A percentile compares a stretch with the other conserved stretches of the same genome.
Conservation (phyloP, 2,329 filamentous ascomycete genomes). For the Penicillium occitanis region DNA sequence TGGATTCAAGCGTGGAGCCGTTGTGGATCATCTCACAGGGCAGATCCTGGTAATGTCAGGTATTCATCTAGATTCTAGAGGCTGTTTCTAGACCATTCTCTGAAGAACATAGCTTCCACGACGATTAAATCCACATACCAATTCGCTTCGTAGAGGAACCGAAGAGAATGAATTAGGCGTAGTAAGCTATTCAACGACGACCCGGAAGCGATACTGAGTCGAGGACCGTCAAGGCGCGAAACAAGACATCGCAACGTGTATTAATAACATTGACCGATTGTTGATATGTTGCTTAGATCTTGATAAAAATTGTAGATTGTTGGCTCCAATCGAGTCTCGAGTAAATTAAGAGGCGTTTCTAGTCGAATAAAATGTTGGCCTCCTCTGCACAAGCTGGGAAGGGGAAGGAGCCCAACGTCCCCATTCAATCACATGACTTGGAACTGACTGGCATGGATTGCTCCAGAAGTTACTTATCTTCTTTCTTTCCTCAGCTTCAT, state of each 20-base stretch:
- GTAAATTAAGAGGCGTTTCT: conserved; percentile 8
- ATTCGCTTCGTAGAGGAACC: neutral
- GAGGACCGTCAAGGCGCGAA: neutral
- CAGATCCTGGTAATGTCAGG: neutral
- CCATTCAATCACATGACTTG: conserved; percentile 12
- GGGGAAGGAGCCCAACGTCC: conserved; percentile 3
- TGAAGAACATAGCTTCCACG: neutral
- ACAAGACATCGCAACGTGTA: neutral
- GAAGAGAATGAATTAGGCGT: neutral
- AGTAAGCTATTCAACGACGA: neutral
- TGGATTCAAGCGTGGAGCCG: neutral
- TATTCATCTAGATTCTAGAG: neutral
- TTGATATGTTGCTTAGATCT: neutral
- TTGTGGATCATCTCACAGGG: conserved; percentile 4
- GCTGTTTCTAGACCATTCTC: neutral
- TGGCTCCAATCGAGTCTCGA: neutral
- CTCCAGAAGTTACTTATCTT: conserved; percentile 6
- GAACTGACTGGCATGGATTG: conserved; percentile 1
- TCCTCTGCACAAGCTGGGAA: neutral
- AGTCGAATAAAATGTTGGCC: conserved; percentile 2
- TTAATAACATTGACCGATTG: neutral
- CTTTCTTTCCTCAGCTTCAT: neutral
- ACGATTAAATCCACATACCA: neutral
- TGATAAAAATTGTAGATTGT: neutral
- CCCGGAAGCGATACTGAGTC: neutral